Conservation (phyloP, 2,329 filamentous ascomycete genomes). For the Exophiala phaeomuriformis region DNA sequence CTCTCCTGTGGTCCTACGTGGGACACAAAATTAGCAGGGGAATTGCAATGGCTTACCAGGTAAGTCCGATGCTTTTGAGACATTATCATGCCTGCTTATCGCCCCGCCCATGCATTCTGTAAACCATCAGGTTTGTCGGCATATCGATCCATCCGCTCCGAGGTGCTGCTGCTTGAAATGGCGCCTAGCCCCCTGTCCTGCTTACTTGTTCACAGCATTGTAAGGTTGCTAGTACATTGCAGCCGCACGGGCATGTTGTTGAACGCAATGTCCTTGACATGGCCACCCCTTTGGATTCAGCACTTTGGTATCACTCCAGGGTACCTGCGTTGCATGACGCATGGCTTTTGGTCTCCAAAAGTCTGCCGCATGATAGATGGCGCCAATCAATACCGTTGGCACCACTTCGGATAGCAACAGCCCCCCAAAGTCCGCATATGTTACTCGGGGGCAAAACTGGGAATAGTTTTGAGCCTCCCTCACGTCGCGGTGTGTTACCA, state of each 20-base stretch:
- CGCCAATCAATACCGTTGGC: neutral
- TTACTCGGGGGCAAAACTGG: no score
- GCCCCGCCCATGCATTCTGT: neutral
- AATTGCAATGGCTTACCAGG: neutral
- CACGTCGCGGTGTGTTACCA: no score
- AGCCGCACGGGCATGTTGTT: neutral
- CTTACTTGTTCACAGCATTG: no score
- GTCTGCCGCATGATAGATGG: neutral
- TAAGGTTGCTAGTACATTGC: no score
- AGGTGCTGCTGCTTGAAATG: no score
- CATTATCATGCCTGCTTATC: conserved; percentile 16
- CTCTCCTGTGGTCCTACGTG: neutral
- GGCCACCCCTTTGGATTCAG: neutral
- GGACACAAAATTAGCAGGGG: neutral
- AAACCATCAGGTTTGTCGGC: no score
- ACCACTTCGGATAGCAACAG: neutral
- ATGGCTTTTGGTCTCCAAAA: conserved; percentile 8
- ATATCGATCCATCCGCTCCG: no score
- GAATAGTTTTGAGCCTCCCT: no score
- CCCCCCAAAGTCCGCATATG: neutral
- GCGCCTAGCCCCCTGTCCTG: no score
- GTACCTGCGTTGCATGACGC: conserved; percentile 18
- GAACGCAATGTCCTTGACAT: neutral
- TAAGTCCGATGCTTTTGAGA: conserved; percentile 6
- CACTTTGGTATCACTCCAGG: neutral